Evolutionary conservation across 1,284 basidiomycete species (phyloP).

Genomic region (Trametes polyzona): DNA sequence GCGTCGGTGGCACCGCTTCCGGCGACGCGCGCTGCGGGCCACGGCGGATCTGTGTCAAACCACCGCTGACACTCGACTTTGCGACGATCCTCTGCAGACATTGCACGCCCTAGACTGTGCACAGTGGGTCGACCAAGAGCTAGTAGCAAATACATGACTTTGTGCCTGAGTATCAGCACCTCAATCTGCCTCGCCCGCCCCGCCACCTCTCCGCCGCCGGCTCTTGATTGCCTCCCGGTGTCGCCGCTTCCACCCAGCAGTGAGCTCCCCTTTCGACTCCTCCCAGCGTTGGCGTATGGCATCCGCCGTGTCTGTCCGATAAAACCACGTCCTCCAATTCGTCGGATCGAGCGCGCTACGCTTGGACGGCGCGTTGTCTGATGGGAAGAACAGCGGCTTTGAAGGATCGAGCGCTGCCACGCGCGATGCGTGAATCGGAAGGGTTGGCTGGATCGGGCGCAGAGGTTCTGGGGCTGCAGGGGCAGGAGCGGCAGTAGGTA

Average conservation of each 20-base stretch:
- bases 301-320: conserved; percentile 56
- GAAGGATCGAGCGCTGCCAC: conserved; percentile 49
- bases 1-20: background rate
- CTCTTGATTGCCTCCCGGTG: conserved; percentile 75
- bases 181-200: conserved; percentile 27
- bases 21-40: background rate
- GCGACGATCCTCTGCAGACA: background rate
- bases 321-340: conserved; percentile 48
- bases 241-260: conserved; percentile 79
- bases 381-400: conserved; percentile 68
- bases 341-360: conserved; percentile 49
- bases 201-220: conserved; percentile 54
- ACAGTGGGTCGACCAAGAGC: background rate
- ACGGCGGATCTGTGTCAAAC: background rate
- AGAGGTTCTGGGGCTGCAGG: conserved; percentile 15
- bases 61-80: background rate
- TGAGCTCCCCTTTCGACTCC: conserved; percentile 67
- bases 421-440: conserved; percentile 9
- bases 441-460: conserved; percentile 8
- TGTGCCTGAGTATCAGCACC: no score
- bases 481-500: conserved; percentile 25
- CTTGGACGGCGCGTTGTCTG: conserved; percentile 16
- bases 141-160: no score
- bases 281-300: conserved; percentile 77
- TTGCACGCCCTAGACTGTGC: background rate